A percentile compares a stretch with the other conserved stretches of the same genome.
phyloP scores from a whole-genome alignment of 1,284 basidiomycete genomes.

The Apiotrichum gamsii region DNA sequence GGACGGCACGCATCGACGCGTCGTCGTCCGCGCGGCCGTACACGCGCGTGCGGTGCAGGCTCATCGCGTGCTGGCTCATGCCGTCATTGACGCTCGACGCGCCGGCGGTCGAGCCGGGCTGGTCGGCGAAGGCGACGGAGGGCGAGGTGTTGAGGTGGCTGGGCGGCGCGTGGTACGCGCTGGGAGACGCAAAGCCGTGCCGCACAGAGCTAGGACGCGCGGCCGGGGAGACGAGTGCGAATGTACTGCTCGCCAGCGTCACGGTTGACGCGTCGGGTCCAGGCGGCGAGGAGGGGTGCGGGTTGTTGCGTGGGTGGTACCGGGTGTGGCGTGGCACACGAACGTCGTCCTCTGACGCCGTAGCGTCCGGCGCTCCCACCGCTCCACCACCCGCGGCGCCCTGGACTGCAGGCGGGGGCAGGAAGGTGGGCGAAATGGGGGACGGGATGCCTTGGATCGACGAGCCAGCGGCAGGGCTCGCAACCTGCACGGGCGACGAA shows the following conservation, averaged over 20 bases:
- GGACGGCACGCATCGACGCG: slow-evolving; percentile 25
- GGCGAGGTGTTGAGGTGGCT: slow-evolving; percentile 3
- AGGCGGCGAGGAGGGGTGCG: slow-evolving; percentile 80
- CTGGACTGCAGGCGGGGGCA: not conserved
- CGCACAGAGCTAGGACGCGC: slow-evolving; percentile 11
- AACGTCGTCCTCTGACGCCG: slow-evolving; percentile 1
- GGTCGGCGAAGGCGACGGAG: slow-evolving; percentile 11
- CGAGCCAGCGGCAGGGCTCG: not conserved
- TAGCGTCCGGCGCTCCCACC: too few relatives aligned
- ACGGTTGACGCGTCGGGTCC: slow-evolving; percentile 84
- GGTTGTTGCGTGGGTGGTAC: slow-evolving; percentile 92
- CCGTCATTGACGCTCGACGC: slow-evolving; percentile 9
- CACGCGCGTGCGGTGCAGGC: slow-evolving; percentile 6
- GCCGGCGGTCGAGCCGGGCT: not conserved
- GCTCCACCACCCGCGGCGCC: not conserved
- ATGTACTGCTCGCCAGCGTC: slow-evolving; percentile 87
- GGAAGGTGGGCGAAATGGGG: slow-evolving; percentile 12
- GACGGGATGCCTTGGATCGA: slow-evolving; percentile 2
- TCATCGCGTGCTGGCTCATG: slow-evolving; percentile 11
- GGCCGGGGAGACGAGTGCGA: slow-evolving; percentile 57
- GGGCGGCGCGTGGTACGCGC: not conserved
- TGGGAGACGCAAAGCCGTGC: slow-evolving; percentile 3
- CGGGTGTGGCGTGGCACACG: slow-evolving; percentile 73
- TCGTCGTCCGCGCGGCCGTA: slow-evolving; percentile 19
- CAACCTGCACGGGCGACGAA: not conserved